Conservation (phyloP, 2,329 filamentous ascomycete species). For the Acrodontium crateriforme region DNA sequence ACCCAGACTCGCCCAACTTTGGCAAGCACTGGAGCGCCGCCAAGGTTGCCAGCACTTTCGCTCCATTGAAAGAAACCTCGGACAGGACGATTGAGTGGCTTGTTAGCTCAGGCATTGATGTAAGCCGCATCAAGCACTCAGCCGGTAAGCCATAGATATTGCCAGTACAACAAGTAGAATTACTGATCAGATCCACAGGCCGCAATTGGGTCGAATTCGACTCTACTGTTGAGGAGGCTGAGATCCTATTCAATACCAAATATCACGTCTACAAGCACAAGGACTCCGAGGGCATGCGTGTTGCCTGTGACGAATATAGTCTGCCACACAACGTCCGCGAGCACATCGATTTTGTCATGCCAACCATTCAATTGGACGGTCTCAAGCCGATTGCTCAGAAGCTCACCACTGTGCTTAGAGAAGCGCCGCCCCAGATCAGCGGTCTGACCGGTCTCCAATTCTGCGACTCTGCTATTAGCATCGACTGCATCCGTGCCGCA, state of each 20-base stretch:
- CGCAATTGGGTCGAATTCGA: conserved; percentile 29
- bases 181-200: too few species aligned
- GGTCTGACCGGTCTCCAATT: conserved; percentile 4
- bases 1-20: conserved; percentile 20
- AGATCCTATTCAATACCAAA: conserved; percentile 24
- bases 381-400: conserved; percentile 7
- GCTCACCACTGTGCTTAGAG: conserved; percentile 3
- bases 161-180: too few species aligned
- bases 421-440: conserved; percentile 2
- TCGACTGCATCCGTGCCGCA: conserved; percentile 13
- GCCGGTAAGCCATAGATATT: too few species aligned
- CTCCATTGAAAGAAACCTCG: conserved; percentile 12
- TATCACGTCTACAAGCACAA: conserved; percentile 27
- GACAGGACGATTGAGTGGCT: conserved; percentile 16
- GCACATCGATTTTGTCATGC: conserved; percentile 14
- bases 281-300: conserved; percentile 17
- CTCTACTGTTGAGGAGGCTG: conserved; percentile 22
- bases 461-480: conserved; percentile 7
- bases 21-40: conserved; percentile 19
- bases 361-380: conserved; percentile 11
- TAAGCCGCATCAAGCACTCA: conserved; percentile 5
- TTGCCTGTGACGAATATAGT: conserved; percentile 27
- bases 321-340: conserved; percentile 11
- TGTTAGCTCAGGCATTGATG: conserved; percentile 10
- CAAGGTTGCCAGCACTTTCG: conserved; percentile 16